These are phyloP conservation scores for Didymella arachidicola DNA, from an alignment of 2,329 filamentous ascomycete genomes.

Conservation along the genomic window DNA sequence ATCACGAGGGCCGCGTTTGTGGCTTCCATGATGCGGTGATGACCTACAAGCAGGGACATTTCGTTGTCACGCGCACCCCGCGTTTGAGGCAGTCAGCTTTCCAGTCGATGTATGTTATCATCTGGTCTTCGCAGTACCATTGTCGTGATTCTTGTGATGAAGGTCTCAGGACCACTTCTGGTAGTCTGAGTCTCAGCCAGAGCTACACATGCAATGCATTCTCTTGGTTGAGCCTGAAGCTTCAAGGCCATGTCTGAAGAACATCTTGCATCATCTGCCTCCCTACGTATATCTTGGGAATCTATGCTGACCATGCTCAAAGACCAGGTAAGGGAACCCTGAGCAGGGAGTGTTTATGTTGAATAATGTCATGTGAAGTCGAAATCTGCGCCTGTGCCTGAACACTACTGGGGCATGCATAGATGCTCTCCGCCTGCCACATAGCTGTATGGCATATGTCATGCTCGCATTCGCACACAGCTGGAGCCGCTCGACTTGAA, in stretches of 20 bases:
- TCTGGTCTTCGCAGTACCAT: constrained; percentile 11
- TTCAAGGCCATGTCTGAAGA: constrained; percentile 49
- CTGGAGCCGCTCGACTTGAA: background rate
- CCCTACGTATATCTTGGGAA: background rate
- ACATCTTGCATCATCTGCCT: background rate
- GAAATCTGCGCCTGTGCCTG: background rate
- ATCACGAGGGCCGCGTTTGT: constrained; percentile 71
- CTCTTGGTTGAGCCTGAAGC: constrained; percentile 49
- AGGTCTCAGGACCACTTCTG: constrained; percentile 50
- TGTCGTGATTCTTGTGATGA: constrained; percentile 41
- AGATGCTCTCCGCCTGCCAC: background rate
- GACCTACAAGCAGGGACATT: constrained; percentile 72
- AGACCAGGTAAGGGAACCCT: background rate
- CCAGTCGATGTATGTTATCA: constrained; percentile 14
- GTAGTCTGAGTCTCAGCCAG: constrained; percentile 51
- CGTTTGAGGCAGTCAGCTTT: constrained; percentile 22
- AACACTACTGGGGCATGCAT: background rate
- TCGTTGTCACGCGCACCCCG: constrained; percentile 40
- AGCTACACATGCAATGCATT: constrained; percentile 41
- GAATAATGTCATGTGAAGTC: background rate
- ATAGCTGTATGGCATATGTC: background rate
- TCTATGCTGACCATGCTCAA: constrained; percentile 5
- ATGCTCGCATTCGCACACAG: background rate
- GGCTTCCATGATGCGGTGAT: constrained; percentile 72
- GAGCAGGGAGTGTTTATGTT: background rate